phyloP scores from a whole-genome alignment of 2,329 filamentous ascomycete genomes.

The Fusarium guadeloupense region DNA sequence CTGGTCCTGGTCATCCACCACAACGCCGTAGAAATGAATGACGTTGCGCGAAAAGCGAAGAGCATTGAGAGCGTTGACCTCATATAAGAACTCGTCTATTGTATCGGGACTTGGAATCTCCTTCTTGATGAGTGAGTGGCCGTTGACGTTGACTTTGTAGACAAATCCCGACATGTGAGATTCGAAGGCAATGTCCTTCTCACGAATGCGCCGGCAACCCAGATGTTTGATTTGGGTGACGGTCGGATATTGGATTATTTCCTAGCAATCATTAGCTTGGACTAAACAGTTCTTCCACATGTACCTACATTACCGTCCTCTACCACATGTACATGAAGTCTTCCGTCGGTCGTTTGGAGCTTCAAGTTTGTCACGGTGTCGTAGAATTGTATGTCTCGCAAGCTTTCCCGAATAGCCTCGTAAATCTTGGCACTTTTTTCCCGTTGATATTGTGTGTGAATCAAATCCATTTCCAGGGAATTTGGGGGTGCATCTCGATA shows the following conservation, averaged over 20 bases:
- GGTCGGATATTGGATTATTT: slow-evolving; percentile 88
- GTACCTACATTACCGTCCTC: slow-evolving; percentile 82
- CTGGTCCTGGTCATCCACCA: slow-evolving; percentile 87
- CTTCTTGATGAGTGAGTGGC: slow-evolving; percentile 86
- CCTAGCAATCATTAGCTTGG: slow-evolving; percentile 54
- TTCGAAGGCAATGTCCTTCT: slow-evolving; percentile 83
- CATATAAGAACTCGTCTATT: slow-evolving; percentile 95
- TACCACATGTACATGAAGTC: slow-evolving; percentile 95
- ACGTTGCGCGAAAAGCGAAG: slow-evolving; percentile 78
- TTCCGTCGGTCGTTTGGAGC: slow-evolving; percentile 85
- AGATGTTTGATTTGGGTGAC: slow-evolving; percentile 79
- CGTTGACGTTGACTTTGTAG: slow-evolving; percentile 83
- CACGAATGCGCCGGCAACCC: slow-evolving; percentile 69
- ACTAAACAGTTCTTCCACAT: background rate
- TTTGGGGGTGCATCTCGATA: slow-evolving; percentile 82
- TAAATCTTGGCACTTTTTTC: slow-evolving; percentile 95
- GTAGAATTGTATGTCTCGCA: slow-evolving; percentile 95
- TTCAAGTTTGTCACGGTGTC: slow-evolving; percentile 96
- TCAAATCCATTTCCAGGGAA: slow-evolving; percentile 86
- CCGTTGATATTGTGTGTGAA: slow-evolving; percentile 80
- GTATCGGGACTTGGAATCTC: slow-evolving; percentile 96
- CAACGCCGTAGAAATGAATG: slow-evolving; percentile 86
- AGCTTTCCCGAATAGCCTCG: slow-evolving; percentile 89
- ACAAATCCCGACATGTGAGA: slow-evolving; percentile 97
- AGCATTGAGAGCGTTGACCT: slow-evolving; percentile 91